Evolutionary conservation across 495 filamentous ascomycete species (phyloP).

Genomic region (Clohesyomyces aquaticus): DNA sequence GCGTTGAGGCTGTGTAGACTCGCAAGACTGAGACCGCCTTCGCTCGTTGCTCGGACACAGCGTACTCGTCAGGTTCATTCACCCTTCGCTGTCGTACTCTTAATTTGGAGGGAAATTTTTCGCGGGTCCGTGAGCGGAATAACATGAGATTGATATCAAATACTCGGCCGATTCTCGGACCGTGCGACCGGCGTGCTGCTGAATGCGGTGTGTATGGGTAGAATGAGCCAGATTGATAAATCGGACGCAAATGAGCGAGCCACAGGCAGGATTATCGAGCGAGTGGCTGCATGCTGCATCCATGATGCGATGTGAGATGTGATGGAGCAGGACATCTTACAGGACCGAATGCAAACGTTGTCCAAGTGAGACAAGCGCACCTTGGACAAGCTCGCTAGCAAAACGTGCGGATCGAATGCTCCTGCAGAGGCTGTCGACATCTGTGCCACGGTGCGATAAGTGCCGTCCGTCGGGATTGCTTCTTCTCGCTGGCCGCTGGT

Average conservation of each 20-base stretch:
- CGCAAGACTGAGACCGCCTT: not conserved
- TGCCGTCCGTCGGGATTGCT: constrained; percentile 20
- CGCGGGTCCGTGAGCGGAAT: constrained; percentile 1
- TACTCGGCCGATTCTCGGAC: constrained; percentile 4
- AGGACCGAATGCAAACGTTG: constrained; percentile 13
- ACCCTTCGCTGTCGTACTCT: not conserved
- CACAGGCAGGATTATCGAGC: not conserved
- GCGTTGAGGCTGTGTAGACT: constrained; percentile 35
- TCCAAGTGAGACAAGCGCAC: constrained; percentile 28
- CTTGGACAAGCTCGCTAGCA: constrained; percentile 20
- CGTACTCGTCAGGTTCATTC: constrained; percentile 6
- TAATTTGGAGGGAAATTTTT: not conserved
- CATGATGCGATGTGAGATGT: constrained; percentile 27
- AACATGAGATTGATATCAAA: not conserved
- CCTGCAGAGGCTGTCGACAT: not conserved
- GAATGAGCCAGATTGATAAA: not conserved
- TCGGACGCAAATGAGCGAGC: constrained; percentile 5
- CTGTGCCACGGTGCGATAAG: constrained; percentile 20
- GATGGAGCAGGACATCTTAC: constrained; percentile 22
- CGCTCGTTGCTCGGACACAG: not conserved
- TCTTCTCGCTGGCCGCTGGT: constrained; percentile 7
- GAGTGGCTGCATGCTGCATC: constrained; percentile 17
- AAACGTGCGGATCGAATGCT: constrained; percentile 11
- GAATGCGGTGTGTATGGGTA: not conserved
- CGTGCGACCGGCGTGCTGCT: constrained; percentile 8